Percentiles rank a stretch among this genome's conserved stretches.
Conservation (phyloP, 768 basidiomycete species). For the Mycena floridula region DNA sequence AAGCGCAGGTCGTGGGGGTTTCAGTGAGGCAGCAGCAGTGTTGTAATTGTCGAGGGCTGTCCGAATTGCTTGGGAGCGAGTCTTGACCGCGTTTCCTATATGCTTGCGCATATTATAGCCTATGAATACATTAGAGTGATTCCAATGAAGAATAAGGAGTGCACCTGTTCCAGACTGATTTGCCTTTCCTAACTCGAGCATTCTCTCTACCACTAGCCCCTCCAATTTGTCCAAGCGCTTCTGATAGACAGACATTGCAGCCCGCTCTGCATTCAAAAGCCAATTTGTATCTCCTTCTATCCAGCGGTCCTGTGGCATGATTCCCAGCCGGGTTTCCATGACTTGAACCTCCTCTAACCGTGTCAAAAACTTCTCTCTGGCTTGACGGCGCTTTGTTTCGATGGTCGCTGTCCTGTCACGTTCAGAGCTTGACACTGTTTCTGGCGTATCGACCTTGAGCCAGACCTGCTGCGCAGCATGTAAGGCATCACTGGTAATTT, state of each 20-base stretch:
- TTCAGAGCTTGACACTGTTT: background rate
- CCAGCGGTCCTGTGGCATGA: background rate
- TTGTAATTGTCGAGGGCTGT: background rate
- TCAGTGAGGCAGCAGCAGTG: background rate
- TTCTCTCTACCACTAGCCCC: background rate
- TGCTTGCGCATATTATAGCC: background rate
- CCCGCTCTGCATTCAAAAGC: background rate
- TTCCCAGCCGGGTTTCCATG: background rate
- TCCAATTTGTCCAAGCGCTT: background rate
- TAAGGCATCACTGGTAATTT: background rate
- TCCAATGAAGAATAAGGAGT: background rate
- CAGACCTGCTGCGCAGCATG: background rate
- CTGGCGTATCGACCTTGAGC: background rate
- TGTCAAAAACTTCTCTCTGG: background rate
- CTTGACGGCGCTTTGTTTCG: background rate
- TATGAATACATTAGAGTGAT: background rate
- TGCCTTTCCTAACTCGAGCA: background rate
- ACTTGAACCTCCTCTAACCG: background rate
- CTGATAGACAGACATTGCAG: background rate
- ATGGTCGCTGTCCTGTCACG: background rate
- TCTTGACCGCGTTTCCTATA: background rate
- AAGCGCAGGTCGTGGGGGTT: background rate
- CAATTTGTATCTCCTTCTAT: background rate
- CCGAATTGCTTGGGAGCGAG: background rate
- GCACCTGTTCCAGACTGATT: background rate